phyloP scores from a whole-genome alignment of 352 stramenopile species.

The Globisporangium orthogonon region DNA sequence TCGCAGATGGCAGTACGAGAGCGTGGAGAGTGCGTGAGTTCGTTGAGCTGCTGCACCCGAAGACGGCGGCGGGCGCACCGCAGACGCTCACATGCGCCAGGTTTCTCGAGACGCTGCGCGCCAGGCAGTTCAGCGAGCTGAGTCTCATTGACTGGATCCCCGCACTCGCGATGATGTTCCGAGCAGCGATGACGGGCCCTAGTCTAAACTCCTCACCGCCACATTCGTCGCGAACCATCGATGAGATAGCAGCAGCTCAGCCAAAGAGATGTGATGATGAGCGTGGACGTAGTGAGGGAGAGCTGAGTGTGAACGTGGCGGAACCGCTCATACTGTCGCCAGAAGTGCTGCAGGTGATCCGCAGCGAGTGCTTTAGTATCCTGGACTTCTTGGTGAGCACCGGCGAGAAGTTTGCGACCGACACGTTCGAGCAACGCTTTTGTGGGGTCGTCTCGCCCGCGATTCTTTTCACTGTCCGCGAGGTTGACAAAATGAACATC shows the following conservation, averaged over 20 bases:
- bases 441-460: neutral
- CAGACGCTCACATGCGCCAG: slow-evolving; percentile 11
- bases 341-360: neutral
- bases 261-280: neutral
- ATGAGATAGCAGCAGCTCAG: neutral
- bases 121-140: slow-evolving; percentile 11
- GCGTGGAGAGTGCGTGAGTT: slow-evolving; percentile 17
- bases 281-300: neutral
- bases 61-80: neutral
- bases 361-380: slow-evolving; percentile 4
- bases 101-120: slow-evolving; percentile 21
- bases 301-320: neutral
- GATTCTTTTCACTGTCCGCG: neutral
- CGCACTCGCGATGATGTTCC: slow-evolving; percentile 21
- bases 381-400: slow-evolving; percentile 10
- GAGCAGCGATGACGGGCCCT: neutral
- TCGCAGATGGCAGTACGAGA: neutral
- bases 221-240: neutral
- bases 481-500: neutral
- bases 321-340: slow-evolving; percentile 1
- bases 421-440: slow-evolving; percentile 12
- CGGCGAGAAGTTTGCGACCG: slow-evolving; percentile 2
- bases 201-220: neutral
- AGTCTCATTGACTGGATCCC: slow-evolving; percentile 33
- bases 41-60: slow-evolving; percentile 14